phyloP scores from a whole-genome alignment of 495 filamentous ascomycete genomes.

The Aspergillus nidulans region DNA sequence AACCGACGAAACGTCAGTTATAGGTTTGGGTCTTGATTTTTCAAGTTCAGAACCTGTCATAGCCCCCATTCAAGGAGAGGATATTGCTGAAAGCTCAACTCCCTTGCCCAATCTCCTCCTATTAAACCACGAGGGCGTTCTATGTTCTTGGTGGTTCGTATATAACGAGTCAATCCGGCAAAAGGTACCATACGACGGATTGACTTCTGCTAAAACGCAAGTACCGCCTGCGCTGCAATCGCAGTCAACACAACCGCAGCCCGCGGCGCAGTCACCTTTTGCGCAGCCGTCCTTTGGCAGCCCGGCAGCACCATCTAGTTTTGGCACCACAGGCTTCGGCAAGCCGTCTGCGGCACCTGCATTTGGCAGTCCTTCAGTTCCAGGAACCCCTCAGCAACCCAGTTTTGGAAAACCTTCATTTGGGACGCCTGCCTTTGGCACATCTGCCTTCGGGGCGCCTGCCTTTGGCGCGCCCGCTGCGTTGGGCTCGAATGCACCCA shows the following conservation, averaged over 20 bases:
- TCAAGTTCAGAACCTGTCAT: conserved; percentile 73
- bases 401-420: conserved; percentile 32
- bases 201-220: conserved; percentile 46
- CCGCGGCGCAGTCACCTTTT: conserved; percentile 34
- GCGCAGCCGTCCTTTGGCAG: conserved; percentile 39
- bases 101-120: conserved; percentile 85
- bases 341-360: conserved; percentile 25
- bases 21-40: conserved; percentile 79
- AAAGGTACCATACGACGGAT: conserved; percentile 65
- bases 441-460: conserved; percentile 14
- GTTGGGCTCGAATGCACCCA: conserved; percentile 13
- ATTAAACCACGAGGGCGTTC: conserved; percentile 82
- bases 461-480: conserved; percentile 28
- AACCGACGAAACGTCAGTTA: conserved; percentile 67
- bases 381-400: conserved; percentile 20
- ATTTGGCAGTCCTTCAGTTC: conserved; percentile 38
- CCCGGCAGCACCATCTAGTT: conserved; percentile 27
- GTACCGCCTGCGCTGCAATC: conserved; percentile 16
- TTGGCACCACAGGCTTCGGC: conserved; percentile 22
- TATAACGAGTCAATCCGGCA: conserved; percentile 80
- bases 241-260: conserved; percentile 23
- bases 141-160: conserved; percentile 85
- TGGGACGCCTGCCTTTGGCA: conserved; percentile 10
- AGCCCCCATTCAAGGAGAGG: conserved; percentile 72
- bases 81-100: conserved; percentile 66